phyloP scores from a whole-genome alignment of 2,329 filamentous ascomycete genomes.

The Diaporthe caulivora region DNA sequence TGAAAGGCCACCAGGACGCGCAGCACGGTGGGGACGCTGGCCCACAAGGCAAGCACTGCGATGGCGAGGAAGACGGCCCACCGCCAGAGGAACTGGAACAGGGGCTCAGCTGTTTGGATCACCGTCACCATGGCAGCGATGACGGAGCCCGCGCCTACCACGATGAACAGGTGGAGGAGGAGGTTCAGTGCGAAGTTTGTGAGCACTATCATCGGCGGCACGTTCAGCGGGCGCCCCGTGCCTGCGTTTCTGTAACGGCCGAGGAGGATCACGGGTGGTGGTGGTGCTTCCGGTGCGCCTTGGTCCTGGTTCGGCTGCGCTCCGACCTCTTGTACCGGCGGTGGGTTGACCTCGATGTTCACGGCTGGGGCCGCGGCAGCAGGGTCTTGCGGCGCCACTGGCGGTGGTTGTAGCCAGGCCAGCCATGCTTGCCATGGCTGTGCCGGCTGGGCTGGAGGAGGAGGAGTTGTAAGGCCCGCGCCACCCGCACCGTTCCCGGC shows the following conservation, averaged over 20 bases:
- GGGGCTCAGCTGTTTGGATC: background rate
- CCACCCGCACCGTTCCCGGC: background rate
- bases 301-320: background rate
- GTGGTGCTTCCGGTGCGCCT: background rate
- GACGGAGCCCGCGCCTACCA: background rate
- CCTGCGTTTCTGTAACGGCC: conserved; percentile 9
- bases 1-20: background rate
- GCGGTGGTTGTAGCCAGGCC: background rate
- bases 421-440: background rate
- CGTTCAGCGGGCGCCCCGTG: background rate
- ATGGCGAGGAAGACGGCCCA: conserved; percentile 4
- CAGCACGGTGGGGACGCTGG: background rate
- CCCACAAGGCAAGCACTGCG: background rate
- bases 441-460: background rate
- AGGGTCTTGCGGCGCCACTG: background rate
- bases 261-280: background rate
- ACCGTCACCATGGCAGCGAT: background rate
- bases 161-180: background rate
- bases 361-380: background rate
- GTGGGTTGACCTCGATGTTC: background rate
- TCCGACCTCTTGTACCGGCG: background rate
- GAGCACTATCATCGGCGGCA: background rate
- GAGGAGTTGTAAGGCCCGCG: background rate
- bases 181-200: background rate
- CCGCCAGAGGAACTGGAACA: background rate